Evolutionary conservation across 2,329 filamentous ascomycete genomes (phyloP).

Genomic region (Nannizziopsis barbatae): DNA sequence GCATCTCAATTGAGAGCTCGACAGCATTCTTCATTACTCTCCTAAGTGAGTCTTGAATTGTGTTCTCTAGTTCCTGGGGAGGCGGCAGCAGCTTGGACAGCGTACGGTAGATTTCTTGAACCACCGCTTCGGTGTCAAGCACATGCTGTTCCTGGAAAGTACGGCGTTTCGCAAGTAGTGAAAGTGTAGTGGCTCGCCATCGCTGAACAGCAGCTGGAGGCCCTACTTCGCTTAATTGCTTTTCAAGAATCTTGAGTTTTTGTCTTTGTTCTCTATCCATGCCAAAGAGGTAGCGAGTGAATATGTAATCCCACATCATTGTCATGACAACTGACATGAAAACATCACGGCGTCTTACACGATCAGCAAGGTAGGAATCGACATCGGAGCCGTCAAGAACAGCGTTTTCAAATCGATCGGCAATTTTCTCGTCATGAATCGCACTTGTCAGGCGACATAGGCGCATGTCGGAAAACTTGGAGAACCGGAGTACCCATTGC

Average conservation of each 20-base stretch:
- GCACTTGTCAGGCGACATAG: constrained; percentile 73
- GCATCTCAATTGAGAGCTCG: constrained; percentile 89
- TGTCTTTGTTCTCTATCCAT: constrained; percentile 97
- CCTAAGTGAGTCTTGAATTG: constrained; percentile 72
- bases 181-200: constrained; percentile 93
- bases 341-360: constrained; percentile 77
- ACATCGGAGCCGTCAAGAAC: constrained; percentile 91
- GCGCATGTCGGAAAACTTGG: constrained; percentile 90
- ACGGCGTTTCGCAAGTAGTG: constrained; percentile 67
- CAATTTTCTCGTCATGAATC: constrained; percentile 82
- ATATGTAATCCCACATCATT: constrained; percentile 98
- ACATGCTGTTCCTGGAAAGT: constrained; percentile 73
- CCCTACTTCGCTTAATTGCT: constrained; percentile 78
- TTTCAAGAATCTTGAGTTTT: constrained; percentile 92
- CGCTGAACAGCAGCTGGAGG: constrained; percentile 81
- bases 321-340: constrained; percentile 99
- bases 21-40: constrained; percentile 84
- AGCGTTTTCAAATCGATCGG: constrained; percentile 86
- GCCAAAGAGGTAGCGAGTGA: constrained; percentile 93
- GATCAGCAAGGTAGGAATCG: constrained; percentile 74
- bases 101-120: constrained; percentile 76
- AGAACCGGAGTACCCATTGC: constrained; percentile 96
- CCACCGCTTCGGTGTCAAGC: constrained; percentile 89
- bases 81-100: constrained; percentile 77
- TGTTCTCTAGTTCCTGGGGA: constrained; percentile 64